Evolutionary conservation across 805 yeast genomes (phyloP), one percentile per base, ranked within the genome.

Genomic region (Kazachstania taianensis): DNA sequence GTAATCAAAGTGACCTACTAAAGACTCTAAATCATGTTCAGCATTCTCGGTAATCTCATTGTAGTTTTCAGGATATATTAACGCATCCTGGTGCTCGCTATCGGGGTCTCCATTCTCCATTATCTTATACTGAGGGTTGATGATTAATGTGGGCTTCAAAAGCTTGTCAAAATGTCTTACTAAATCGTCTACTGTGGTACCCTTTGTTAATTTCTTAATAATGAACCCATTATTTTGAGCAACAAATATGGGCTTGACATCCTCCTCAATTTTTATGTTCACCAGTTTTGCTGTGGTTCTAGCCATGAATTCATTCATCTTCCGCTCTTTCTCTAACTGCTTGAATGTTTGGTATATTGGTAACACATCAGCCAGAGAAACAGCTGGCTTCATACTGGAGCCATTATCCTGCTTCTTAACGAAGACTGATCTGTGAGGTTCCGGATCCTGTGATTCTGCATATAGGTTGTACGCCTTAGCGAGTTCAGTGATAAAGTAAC

Each of bases 391-490:
- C 5, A 20, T 17, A 24, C 49, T 46, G 8, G 51, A 46, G 7
- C 42, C 48, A 0, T 64, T 52, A 1, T 37, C 43, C 5, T 53
- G 50, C 30, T 65, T 55, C 33, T 63, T 59, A n/a, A 85, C 66
- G 43, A 72, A 76, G 1, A 85, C 89, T 8, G 80, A 72, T 41
- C 94, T 58, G 35, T 73, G 66, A 0, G 95, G 95, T 44, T 84
- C 95, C 2, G 72, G 73, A 55, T 83, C 95, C 42, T 82, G 92
- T 2, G 87, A 72, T 48, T 81, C 86, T 0, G 80, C 65, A 45
- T 71, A 75, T 9, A 84, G 48, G 9, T 68, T 63, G 52, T 64
- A 84, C 0, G 73, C 57, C 18, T 66, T 72, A 0, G 86, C 78
- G 28, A 86, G 49, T 35, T 74, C 75, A 49, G 78, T 89, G 18